These are phyloP conservation scores for Cladosporium cucumerinum DNA, from an alignment of 2,329 filamentous ascomycete genomes.

Conservation along the genomic window DNA sequence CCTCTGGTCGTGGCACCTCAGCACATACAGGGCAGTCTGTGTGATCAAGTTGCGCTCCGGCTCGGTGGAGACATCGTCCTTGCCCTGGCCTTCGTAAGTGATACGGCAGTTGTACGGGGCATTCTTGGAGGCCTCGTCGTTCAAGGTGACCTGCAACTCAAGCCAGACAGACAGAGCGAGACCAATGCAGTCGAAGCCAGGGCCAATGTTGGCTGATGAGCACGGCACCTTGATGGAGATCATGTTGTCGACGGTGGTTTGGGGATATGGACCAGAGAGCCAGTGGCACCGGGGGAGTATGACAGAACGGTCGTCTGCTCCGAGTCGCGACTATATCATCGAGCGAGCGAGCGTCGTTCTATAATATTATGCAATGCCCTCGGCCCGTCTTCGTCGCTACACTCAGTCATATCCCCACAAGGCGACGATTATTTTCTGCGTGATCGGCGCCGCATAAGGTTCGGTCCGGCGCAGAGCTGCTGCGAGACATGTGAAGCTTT, in stretches of 20 bases:
- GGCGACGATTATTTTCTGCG: conserved; percentile 5
- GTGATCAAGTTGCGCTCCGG: conserved; percentile 91
- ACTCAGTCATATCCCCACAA: conserved; percentile 16
- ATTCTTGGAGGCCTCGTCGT: conserved; percentile 53
- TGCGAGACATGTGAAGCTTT: conserved; percentile 1
- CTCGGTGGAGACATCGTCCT: conserved; percentile 75
- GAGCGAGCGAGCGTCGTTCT: neutral
- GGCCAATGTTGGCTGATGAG: conserved; percentile 96
- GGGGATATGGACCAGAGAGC: neutral
- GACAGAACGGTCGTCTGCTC: conserved; percentile 15
- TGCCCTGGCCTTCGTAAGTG: conserved; percentile 82
- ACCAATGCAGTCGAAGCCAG: conserved; percentile 96
- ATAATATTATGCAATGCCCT: conserved; percentile 4
- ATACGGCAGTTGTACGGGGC: conserved; percentile 79
- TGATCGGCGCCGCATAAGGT: conserved; percentile 4
- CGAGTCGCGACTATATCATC: conserved; percentile 9
- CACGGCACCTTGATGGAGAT: conserved; percentile 61
- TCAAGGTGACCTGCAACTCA: conserved; percentile 78
- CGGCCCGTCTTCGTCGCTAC: neutral
- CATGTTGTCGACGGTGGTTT: conserved; percentile 9
- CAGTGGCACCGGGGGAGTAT: neutral
- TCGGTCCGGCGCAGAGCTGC: neutral
- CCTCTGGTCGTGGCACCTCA: conserved; percentile 85
- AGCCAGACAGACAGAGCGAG: conserved; percentile 92
- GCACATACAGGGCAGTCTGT: conserved; percentile 86